Evolutionary conservation across 805 yeast species (phyloP).

Genomic region (Brettanomyces nanus): DNA sequence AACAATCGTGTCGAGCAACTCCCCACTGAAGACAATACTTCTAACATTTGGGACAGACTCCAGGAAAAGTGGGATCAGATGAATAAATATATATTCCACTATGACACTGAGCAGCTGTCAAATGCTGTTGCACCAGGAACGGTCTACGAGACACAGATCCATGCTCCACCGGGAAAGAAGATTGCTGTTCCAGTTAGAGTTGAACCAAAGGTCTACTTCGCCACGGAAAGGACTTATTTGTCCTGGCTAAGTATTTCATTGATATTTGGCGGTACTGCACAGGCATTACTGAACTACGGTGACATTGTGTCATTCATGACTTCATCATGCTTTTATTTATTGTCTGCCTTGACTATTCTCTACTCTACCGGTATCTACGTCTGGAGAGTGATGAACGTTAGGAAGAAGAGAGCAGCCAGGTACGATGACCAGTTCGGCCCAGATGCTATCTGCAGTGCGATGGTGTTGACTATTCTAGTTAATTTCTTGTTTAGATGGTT

Average conservation of each 20-base stretch:
- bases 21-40: constrained; percentile 5
- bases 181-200: constrained; percentile 92
- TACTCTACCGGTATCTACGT: constrained; percentile 72
- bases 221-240: constrained; percentile 90
- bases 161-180: constrained; percentile 81
- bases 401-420: constrained; percentile 72
- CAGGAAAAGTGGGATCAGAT: constrained; percentile 3
- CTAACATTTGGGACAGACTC: constrained; percentile 12
- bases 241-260: constrained; percentile 91
- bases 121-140: constrained; percentile 60
- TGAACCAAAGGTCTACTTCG: constrained; percentile 98
- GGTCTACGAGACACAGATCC: constrained; percentile 45
- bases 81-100: constrained; percentile 14
- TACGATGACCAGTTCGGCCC: constrained; percentile 91
- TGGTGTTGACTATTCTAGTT: constrained; percentile 60
- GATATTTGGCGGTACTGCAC: constrained; percentile 82
- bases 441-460: constrained; percentile 63
- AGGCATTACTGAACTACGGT: constrained; percentile 80
- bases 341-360: constrained; percentile 64
- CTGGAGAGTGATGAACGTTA: constrained; percentile 74
- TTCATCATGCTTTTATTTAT: constrained; percentile 75
- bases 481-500: constrained; percentile 48
- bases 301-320: constrained; percentile 67
- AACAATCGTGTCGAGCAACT: constrained; percentile 22
- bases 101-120: constrained; percentile 36